Evolutionary conservation across 129 eudicot genomes (phyloP).

Genomic region (Cynara cardunculus): DNA sequence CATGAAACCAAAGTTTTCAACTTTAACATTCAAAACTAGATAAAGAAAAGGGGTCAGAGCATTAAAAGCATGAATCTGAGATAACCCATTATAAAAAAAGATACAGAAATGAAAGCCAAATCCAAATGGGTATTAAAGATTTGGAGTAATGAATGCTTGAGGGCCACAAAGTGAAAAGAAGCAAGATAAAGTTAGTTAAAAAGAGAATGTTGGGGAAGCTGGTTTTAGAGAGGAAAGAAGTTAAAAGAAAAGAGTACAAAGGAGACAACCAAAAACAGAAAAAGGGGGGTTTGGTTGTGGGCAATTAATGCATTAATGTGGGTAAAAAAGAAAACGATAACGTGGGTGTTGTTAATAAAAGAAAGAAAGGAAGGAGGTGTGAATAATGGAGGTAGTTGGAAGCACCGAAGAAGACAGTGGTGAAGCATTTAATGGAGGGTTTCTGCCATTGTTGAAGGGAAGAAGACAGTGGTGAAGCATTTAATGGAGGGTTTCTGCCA

Average conservation of each 20-base stretch:
- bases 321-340: background rate
- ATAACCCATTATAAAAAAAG: constrained; percentile 14
- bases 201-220: constrained; percentile 32
- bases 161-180: constrained; percentile 11
- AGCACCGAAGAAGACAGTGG: constrained; percentile 3
- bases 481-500: constrained; percentile 20
- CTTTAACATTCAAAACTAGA: constrained; percentile 25
- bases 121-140: constrained; percentile 19
- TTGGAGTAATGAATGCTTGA: constrained; percentile 27
- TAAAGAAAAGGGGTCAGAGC: constrained; percentile 26
- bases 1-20: constrained; percentile 28
- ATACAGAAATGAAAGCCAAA: background rate
- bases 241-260: constrained; percentile 25
- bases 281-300: constrained; percentile 14
- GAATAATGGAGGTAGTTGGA: constrained; percentile 28
- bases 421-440: constrained; percentile 23
- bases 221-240: constrained; percentile 15
- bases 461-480: constrained; percentile 11
- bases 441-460: constrained; percentile 15
- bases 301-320: constrained; percentile 7
- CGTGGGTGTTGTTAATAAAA: constrained; percentile 19
- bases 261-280: constrained; percentile 9
- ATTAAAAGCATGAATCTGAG: constrained; percentile 30
- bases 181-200: constrained; percentile 25
- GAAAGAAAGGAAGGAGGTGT: constrained; percentile 1